Percentiles rank a stretch among this genome's conserved stretches.
Evolutionary conservation across 306 rosid genomes (phyloP).

Genomic region (Cucurbita maxima): DNA sequence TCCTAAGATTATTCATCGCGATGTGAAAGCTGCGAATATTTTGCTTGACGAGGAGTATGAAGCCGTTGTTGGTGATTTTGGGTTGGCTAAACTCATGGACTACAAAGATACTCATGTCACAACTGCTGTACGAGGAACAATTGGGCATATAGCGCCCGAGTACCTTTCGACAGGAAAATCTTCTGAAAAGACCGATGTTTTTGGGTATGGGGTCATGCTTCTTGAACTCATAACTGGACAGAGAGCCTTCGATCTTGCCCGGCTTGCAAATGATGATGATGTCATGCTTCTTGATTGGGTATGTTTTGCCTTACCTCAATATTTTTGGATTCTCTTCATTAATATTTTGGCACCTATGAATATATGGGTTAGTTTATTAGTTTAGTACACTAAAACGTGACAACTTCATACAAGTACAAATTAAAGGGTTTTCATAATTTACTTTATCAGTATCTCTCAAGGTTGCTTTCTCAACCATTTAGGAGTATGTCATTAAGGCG

Average conservation of each 20-base stretch:
- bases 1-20: slow-evolving; percentile 91
- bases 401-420: neutral
- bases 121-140: slow-evolving; percentile 84
- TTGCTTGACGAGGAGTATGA: slow-evolving; percentile 83
- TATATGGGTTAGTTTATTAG: neutral
- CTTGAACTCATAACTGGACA: slow-evolving; percentile 94
- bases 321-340: neutral
- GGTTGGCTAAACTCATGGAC: slow-evolving; percentile 87
- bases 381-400: neutral
- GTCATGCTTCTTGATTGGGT: slow-evolving; percentile 96
- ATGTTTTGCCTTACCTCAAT: slow-evolving; percentile 11
- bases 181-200: slow-evolving; percentile 89
- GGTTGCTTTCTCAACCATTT: neutral
- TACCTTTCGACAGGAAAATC: slow-evolving; percentile 86
- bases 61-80: slow-evolving; percentile 94
- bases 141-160: slow-evolving; percentile 95
- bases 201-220: slow-evolving; percentile 98
- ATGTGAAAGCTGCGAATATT: slow-evolving; percentile 92
- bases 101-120: slow-evolving; percentile 89
- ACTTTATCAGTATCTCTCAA: neutral
- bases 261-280: slow-evolving; percentile 80
- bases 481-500: neutral
- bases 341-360: neutral
- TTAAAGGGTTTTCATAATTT: neutral
- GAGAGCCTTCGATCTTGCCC: slow-evolving; percentile 91